phyloP scores from a whole-genome alignment of 2,329 filamentous ascomycete genomes.

The Epichloe hybrida region DNA sequence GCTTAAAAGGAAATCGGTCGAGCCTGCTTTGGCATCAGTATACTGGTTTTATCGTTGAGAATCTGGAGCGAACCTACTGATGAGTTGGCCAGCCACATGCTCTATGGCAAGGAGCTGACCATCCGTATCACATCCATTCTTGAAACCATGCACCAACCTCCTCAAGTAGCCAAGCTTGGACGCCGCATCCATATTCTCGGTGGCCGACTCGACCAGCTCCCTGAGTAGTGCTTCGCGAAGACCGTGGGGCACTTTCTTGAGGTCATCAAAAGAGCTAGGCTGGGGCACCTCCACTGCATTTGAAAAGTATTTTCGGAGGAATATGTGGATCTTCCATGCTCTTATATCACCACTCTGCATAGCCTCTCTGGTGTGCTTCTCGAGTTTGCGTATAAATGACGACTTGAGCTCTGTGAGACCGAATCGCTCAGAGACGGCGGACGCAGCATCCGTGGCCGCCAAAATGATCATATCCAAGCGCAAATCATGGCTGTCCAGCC shows the following conservation, averaged over 20 bases:
- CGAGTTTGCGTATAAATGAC: slow-evolving; percentile 21
- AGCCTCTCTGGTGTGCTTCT: slow-evolving; percentile 19
- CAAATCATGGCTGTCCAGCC: slow-evolving; percentile 12
- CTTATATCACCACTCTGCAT: slow-evolving; percentile 23
- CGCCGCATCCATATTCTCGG: slow-evolving; percentile 17
- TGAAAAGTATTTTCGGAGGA: slow-evolving; percentile 26
- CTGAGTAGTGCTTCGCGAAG: slow-evolving; percentile 20
- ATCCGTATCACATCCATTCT: slow-evolving; percentile 17
- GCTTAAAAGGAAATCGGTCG: slow-evolving; percentile 15
- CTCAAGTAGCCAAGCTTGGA: slow-evolving; percentile 26
- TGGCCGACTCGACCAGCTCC: slow-evolving; percentile 19
- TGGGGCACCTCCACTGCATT: slow-evolving; percentile 18
- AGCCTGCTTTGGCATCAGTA: slow-evolving; percentile 13
- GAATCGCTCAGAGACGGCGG: slow-evolving; percentile 11
- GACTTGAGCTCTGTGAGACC: slow-evolving; percentile 14
- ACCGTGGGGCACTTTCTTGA: slow-evolving; percentile 16
- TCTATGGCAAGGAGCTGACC: slow-evolving; percentile 32
- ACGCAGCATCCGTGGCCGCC: slow-evolving; percentile 20
- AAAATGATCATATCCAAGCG: slow-evolving; percentile 16
- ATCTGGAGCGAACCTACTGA: slow-evolving; percentile 16
- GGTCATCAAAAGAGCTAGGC: slow-evolving; percentile 19
- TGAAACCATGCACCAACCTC: slow-evolving; percentile 21
- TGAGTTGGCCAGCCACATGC: slow-evolving; percentile 26
- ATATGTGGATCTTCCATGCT: slow-evolving; percentile 33
- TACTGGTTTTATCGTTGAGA: not conserved